Conservation (phyloP, 129 eudicot genomes). For the Artemisia tridentata region DNA sequence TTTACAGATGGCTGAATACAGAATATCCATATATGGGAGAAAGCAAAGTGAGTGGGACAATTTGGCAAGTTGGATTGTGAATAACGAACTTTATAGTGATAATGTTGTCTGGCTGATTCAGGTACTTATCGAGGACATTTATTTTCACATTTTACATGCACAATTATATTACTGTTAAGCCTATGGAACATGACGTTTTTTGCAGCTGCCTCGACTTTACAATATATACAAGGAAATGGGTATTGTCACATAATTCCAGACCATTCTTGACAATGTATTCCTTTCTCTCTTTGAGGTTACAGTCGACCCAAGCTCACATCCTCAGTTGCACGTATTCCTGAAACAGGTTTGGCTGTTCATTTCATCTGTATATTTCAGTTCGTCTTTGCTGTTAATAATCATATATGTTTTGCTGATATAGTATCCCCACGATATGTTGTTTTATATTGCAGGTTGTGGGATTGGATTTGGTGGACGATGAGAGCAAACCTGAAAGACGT, state of each 20-base stretch:
- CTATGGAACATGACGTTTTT: not conserved
- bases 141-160: not conserved
- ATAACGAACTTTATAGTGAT: conserved; percentile 82
- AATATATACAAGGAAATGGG: conserved; percentile 99
- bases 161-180: not conserved
- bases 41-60: conserved; percentile 99
- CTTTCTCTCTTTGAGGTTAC: conserved; percentile 97
- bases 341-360: conserved; percentile 80
- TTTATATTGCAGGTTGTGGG: conserved; percentile 71
- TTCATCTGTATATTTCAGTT: no score
- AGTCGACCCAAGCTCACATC: conserved; percentile 93
- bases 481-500: conserved; percentile 99
- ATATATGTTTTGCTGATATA: not conserved
- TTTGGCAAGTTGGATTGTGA: conserved; percentile 97
- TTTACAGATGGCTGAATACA: conserved; percentile 95
- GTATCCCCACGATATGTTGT: not conserved
- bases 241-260: conserved; percentile 94
- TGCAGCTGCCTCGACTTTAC: conserved; percentile 86
- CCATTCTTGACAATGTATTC: conserved; percentile 94
- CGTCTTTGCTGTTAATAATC: no score
- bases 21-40: conserved; percentile 92
- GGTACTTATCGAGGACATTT: conserved; percentile 38
- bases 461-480: conserved; percentile 98
- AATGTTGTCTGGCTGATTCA: conserved; percentile 99
- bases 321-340: conserved; percentile 91